Percentiles rank a stretch among this genome's conserved stretches.
These are phyloP conservation scores for Chalciporus chontae DNA, from an alignment of 768 basidiomycete species.

Conservation along the genomic window DNA sequence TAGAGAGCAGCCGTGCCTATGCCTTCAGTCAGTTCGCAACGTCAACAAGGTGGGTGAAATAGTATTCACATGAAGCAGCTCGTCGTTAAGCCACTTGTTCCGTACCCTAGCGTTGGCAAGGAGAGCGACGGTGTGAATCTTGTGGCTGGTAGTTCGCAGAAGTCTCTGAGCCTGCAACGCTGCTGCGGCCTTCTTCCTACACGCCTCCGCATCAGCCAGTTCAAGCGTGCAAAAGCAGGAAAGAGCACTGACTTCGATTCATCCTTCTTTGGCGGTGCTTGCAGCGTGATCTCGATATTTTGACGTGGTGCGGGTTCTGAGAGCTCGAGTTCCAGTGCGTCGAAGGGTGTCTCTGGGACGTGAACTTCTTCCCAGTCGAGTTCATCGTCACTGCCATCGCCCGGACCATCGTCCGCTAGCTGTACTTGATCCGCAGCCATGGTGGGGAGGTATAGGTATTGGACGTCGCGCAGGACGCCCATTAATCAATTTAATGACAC, in stretches of 20 bases:
- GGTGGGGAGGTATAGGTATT: neutral
- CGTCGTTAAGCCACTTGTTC: conserved; percentile 83
- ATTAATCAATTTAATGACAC: conserved; percentile 7
- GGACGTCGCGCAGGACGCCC: conserved; percentile 8
- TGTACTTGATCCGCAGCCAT: conserved; percentile 19
- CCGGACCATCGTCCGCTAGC: conserved; percentile 23
- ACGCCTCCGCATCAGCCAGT: conserved; percentile 29
- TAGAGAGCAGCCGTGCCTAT: conserved; percentile 85
- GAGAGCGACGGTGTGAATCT: conserved; percentile 82
- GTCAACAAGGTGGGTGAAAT: neutral
- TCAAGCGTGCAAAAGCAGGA: neutral
- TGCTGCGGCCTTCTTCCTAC: conserved; percentile 39
- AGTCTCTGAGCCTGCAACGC: conserved; percentile 65
- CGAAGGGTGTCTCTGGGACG: conserved; percentile 40
- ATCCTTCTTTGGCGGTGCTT: conserved; percentile 38
- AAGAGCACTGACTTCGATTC: conserved; percentile 44
- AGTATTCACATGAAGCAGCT: conserved; percentile 69
- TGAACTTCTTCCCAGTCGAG: conserved; percentile 80
- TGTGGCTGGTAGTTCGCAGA: conserved; percentile 77
- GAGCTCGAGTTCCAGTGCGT: conserved; percentile 25
- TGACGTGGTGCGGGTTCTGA: conserved; percentile 35
- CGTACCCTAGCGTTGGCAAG: conserved; percentile 70
- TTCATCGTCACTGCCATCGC: conserved; percentile 55
- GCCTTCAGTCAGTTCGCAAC: conserved; percentile 7
- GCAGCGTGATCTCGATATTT: conserved; percentile 72